These are phyloP conservation scores for Scenedesmus sp. DNA, from an alignment of 163 green algal species.

Conservation along the genomic window DNA sequence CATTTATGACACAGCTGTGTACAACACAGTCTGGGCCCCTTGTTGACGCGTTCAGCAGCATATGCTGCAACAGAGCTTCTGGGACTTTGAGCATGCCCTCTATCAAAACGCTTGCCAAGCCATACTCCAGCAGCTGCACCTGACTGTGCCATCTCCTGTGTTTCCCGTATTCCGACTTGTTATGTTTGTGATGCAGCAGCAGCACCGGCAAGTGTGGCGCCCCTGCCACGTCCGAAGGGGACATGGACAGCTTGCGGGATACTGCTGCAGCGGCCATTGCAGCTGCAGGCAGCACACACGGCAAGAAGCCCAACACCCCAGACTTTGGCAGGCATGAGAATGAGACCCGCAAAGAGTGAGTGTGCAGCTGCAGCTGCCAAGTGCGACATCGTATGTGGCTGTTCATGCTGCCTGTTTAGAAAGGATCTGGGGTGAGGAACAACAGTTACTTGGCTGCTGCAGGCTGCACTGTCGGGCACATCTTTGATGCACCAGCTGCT, in stretches of 20 bases:
- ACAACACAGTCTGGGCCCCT: neutral
- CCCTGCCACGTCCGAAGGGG: neutral
- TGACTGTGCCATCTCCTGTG: no score
- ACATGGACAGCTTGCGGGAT: neutral
- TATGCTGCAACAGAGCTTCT: no score
- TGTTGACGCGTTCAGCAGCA: neutral
- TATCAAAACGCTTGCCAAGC: no score
- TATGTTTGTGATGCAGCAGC: neutral
- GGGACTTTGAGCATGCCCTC: neutral
- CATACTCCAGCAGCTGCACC: neutral
- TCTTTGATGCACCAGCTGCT: no score
- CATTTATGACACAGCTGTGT: neutral
- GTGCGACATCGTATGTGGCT: no score
- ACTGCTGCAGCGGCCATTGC: neutral
- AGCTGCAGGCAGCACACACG: neutral
- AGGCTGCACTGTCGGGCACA: no score
- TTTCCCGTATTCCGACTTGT: neutral
- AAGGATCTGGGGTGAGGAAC: no score
- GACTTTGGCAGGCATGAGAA: conserved; percentile 43
- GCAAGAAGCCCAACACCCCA: neutral
- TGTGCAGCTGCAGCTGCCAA: no score
- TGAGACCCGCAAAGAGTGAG: conserved; percentile 52
- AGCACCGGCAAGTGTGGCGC: neutral
- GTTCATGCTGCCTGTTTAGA: no score
- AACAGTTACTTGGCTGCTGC: no score